A percentile compares a stretch with the other conserved stretches of the same genome.
Conservation (phyloP, 768 basidiomycete genomes). For the Hirschioporus abietinus region DNA sequence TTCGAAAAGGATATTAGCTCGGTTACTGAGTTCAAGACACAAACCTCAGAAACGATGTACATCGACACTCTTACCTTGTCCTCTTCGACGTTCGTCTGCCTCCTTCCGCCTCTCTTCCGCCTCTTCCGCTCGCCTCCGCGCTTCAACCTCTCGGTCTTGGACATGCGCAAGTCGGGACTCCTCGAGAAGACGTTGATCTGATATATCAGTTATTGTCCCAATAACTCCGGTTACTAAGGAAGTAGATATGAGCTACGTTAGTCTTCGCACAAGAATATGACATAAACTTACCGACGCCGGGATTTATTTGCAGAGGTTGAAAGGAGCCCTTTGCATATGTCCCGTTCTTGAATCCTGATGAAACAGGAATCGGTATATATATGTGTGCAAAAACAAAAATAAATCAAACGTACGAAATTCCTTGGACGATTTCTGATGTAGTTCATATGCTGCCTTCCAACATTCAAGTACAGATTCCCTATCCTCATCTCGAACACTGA, state of each 20-base stretch:
- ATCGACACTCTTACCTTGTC: constrained; percentile 19
- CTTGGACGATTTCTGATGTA: not conserved
- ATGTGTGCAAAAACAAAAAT: not conserved
- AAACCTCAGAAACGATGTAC: not conserved
- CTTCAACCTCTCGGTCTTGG: constrained; percentile 25
- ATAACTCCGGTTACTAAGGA: constrained; percentile 1
- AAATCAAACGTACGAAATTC: constrained; percentile 5
- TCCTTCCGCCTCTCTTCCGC: constrained; percentile 21
- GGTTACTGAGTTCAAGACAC: not conserved
- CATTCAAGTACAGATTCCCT: not conserved
- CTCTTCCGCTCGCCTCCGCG: constrained; percentile 22
- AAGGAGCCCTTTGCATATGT: constrained; percentile 3
- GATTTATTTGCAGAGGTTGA: not conserved
- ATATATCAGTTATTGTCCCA: constrained; percentile 17
- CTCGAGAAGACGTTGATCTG: constrained; percentile 18
- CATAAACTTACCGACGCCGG: not conserved
- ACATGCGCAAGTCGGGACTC: constrained; percentile 24
- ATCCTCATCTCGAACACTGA: not conserved
- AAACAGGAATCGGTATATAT: not conserved
- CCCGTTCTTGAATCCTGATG: constrained; percentile 2
- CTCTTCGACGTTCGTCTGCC: constrained; percentile 24
- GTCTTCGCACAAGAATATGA: too few relatives aligned
- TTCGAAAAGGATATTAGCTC: not conserved
- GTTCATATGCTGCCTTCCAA: not conserved
- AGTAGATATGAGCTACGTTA: too few relatives aligned